Percentiles rank a stretch among this genome's conserved stretches.
These are phyloP conservation scores for Mortierella sp. DNA, from an alignment of 371 early-diverging fungal genomes.

Conservation along the genomic window DNA sequence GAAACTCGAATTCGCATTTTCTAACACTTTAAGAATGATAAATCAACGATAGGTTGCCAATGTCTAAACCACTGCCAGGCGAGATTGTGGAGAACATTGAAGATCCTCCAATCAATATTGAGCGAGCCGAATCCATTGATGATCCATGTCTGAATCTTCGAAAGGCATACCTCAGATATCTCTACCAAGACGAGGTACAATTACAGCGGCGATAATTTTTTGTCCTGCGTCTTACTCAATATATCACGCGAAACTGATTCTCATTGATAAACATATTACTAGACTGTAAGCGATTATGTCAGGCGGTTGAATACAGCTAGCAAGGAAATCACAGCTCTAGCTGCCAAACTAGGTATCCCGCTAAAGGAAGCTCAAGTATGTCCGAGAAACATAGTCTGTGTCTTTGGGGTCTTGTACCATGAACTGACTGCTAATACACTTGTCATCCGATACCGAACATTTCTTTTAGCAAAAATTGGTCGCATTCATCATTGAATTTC, in stretches of 20 bases:
- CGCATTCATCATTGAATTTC: slow-evolving; percentile 51
- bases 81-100: slow-evolving; percentile 14
- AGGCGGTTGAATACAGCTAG: slow-evolving; percentile 43
- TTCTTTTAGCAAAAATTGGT: slow-evolving; percentile 38
- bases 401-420: too few species aligned
- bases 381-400: neutral
- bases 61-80: slow-evolving; percentile 33
- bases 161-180: slow-evolving; percentile 36
- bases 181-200: slow-evolving; percentile 39
- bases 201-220: neutral
- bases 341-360: slow-evolving; percentile 38
- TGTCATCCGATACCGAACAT: neutral
- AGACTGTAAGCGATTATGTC: slow-evolving; percentile 39
- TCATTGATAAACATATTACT: neutral
- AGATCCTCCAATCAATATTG: neutral
- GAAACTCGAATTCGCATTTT: too few species aligned
- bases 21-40: neutral
- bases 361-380: slow-evolving; percentile 45
- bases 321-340: slow-evolving; percentile 48
- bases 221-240: neutral
- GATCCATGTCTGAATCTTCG: slow-evolving; percentile 36
- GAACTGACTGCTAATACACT: neutral
- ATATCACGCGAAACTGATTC: neutral
- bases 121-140: slow-evolving; percentile 23
- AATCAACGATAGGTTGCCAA: slow-evolving; percentile 4